phyloP scores from a whole-genome alignment of 768 basidiomycete species.

The Lactarius hengduanensis region DNA sequence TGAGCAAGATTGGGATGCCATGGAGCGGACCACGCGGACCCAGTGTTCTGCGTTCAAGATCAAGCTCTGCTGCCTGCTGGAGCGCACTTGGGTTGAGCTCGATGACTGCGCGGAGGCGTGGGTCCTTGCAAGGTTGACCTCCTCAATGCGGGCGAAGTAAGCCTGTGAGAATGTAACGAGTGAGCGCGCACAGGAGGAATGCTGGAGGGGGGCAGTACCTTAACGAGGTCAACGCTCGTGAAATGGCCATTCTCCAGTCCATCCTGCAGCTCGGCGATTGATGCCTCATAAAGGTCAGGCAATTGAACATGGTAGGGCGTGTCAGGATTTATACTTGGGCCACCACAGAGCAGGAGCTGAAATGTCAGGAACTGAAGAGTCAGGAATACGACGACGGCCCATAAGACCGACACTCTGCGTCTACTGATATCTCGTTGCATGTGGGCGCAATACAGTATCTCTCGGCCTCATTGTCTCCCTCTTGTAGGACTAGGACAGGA shows the following conservation, averaged over 20 bases:
- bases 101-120: conserved; percentile 40
- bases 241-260: conserved; percentile 40
- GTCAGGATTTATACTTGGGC: neutral
- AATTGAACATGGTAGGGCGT: conserved; percentile 18
- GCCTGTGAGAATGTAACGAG: conserved; percentile 32
- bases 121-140: conserved; percentile 44
- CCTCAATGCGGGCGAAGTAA: conserved; percentile 44
- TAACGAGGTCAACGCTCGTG: conserved; percentile 43
- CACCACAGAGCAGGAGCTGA: neutral
- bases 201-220: conserved; percentile 31
- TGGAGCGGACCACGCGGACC: conserved; percentile 36
- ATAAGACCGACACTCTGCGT: neutral
- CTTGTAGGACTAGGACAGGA: too few species aligned
- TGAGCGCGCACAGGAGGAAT: neutral
- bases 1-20: conserved; percentile 39
- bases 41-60: conserved; percentile 29
- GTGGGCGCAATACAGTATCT: neutral
- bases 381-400: neutral
- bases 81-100: conserved; percentile 42
- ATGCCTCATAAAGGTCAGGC: conserved; percentile 45
- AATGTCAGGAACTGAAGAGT: neutral
- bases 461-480: neutral
- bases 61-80: conserved; percentile 37
- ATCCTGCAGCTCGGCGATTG: conserved; percentile 39
- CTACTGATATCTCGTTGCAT: neutral